Percentiles rank a stretch among this genome's conserved stretches.
phyloP scores from a whole-genome alignment of 176 grass and related monocot species.

The Coix lacrymajobi region DNA sequence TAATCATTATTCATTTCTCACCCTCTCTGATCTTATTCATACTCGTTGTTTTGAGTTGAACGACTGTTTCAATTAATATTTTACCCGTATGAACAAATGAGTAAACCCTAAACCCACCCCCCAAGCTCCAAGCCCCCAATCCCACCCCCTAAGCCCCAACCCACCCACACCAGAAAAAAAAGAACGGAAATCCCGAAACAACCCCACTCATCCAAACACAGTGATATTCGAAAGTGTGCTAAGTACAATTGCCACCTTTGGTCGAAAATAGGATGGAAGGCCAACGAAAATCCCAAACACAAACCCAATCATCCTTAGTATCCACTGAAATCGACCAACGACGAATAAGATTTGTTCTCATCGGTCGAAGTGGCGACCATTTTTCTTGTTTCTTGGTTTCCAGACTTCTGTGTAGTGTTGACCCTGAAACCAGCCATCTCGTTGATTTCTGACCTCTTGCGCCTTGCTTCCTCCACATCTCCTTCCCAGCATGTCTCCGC shows the following conservation, averaged over 20 bases:
- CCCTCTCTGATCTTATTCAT: too few species aligned
- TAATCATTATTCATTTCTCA: too few species aligned
- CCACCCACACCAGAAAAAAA: neutral
- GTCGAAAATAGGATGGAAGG: neutral
- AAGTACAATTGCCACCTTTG: neutral
- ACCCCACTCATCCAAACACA: neutral
- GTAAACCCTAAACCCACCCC: too few species aligned
- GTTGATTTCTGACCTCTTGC: constrained; percentile 47
- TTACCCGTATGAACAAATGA: too few species aligned
- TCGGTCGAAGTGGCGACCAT: constrained; percentile 30
- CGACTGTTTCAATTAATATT: too few species aligned
- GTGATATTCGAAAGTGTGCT: neutral
- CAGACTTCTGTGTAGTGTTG: neutral
- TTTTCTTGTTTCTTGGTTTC: constrained; percentile 24
- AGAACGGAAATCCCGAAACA: neutral
- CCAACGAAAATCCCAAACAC: neutral
- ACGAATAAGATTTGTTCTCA: constrained; percentile 88
- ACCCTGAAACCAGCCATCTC: constrained; percentile 51
- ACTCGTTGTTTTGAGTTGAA: too few species aligned
- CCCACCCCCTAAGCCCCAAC: too few species aligned
- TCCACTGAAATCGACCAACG: constrained; percentile 80
- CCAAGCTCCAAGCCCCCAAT: too few species aligned
- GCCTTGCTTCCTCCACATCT: constrained; percentile 58
- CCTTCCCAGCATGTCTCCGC: constrained; percentile 90
- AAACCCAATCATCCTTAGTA: constrained; percentile 34